Evolutionary conservation across 805 yeast genomes (phyloP).

Genomic region (Nakazawaea pomicola): DNA sequence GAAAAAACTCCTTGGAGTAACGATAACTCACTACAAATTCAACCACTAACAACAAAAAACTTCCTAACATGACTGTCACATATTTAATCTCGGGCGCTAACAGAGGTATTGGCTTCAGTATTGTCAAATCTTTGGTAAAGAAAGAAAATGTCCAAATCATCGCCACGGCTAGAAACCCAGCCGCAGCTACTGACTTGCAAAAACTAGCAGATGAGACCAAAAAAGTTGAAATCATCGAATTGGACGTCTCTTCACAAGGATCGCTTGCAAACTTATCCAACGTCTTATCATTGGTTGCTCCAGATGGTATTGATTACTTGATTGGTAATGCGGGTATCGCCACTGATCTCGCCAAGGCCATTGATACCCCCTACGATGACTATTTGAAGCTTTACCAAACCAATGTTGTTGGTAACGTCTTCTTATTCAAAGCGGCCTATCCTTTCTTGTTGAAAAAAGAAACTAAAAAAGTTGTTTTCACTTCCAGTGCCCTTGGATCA

Average conservation of each 20-base stretch:
- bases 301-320: slow-evolving; percentile 26
- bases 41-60: too few species aligned
- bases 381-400: background rate
- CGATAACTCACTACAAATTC: too few species aligned
- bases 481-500: slow-evolving; percentile 26
- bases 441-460: slow-evolving; percentile 14
- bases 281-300: slow-evolving; percentile 15
- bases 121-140: background rate
- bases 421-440: background rate
- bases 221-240: slow-evolving; percentile 19
- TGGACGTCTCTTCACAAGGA: slow-evolving; percentile 18
- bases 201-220: slow-evolving; percentile 13
- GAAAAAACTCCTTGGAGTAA: too few species aligned
- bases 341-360: background rate
- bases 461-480: slow-evolving; percentile 25
- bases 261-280: slow-evolving; percentile 17
- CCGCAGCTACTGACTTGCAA: slow-evolving; percentile 15
- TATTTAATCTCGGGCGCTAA: background rate
- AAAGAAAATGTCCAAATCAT: background rate
- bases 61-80: background rate
- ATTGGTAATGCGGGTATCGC: slow-evolving; percentile 29
- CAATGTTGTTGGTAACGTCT: background rate
- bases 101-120: background rate
- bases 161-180: slow-evolving; percentile 4
- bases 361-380: background rate